A percentile compares a stretch with the other conserved stretches of the same genome.
Evolutionary conservation across 2,329 filamentous ascomycete species (phyloP).

Genomic region (Dactylellina leptospora): DNA sequence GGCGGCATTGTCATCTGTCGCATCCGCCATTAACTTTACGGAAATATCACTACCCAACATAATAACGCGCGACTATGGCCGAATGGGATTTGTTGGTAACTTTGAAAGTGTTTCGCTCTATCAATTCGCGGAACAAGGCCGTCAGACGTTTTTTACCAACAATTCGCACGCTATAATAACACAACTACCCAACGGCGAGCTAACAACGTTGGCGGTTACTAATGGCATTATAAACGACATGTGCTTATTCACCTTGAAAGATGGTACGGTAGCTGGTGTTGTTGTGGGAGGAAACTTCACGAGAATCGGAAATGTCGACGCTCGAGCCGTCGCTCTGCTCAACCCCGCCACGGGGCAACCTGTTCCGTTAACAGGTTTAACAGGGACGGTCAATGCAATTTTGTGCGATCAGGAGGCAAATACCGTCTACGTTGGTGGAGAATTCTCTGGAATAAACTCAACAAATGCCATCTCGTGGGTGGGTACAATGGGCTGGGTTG

Average conservation of each 20-base stretch:
- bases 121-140: conserved; percentile 80
- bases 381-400: conserved; percentile 81
- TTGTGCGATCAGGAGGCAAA: conserved; percentile 80
- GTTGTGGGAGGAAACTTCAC: conserved; percentile 96
- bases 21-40: conserved; percentile 43
- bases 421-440: conserved; percentile 90
- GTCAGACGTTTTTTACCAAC: conserved; percentile 73
- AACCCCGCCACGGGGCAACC: conserved; percentile 76
- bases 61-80: conserved; percentile 33
- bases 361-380: conserved; percentile 79
- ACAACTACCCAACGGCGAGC: conserved; percentile 83
- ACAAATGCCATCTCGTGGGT: conserved; percentile 90
- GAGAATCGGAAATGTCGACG: conserved; percentile 78
- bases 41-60: conserved; percentile 38
- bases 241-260: conserved; percentile 76
- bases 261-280: conserved; percentile 75
- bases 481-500: conserved; percentile 73
- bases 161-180: conserved; percentile 82
- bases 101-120: conserved; percentile 93
- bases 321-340: conserved; percentile 81
- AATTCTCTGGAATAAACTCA: conserved; percentile 80
- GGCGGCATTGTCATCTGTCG: conserved; percentile 36
- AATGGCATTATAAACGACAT: conserved; percentile 88
- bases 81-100: conserved; percentile 67
- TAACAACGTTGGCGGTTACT: conserved; percentile 76